phyloP scores from a whole-genome alignment of 495 filamentous ascomycete genomes.

The Pseudomonodictys pantanalensis region DNA sequence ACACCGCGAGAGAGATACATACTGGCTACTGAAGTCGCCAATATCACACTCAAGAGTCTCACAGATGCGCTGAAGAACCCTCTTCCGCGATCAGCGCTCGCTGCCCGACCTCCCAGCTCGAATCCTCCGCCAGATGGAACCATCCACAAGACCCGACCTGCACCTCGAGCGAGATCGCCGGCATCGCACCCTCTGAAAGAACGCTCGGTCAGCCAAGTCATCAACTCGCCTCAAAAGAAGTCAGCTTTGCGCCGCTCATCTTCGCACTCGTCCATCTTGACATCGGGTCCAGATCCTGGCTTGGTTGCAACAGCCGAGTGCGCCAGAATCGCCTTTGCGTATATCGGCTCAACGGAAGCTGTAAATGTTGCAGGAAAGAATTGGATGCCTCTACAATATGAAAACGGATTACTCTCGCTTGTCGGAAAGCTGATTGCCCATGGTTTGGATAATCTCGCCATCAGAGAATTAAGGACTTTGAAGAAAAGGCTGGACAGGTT shows the following conservation, averaged over 20 bases:
- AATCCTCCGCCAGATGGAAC: conserved; percentile 12
- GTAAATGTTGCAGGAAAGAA: conserved; percentile 43
- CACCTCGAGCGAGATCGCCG: conserved; percentile 5
- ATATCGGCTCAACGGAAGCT: conserved; percentile 59
- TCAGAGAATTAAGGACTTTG: conserved; percentile 69
- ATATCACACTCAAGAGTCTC: conserved; percentile 64
- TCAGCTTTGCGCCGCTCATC: conserved; percentile 38
- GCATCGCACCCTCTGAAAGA: conserved; percentile 27
- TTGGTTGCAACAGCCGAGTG: conserved; percentile 64
- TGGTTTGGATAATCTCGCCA: conserved; percentile 69
- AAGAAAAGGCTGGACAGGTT: conserved; percentile 58
- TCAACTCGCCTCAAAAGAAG: conserved; percentile 25
- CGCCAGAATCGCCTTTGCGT: conserved; percentile 67
- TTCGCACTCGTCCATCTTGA: conserved; percentile 33
- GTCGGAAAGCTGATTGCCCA: conserved; percentile 68
- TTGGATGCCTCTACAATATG: conserved; percentile 69
- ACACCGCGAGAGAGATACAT: conserved; percentile 61
- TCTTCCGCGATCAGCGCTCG: no score
- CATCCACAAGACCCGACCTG: conserved; percentile 1
- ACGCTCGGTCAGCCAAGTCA: conserved; percentile 22
- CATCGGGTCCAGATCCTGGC: conserved; percentile 37
- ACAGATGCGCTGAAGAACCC: conserved; percentile 70
- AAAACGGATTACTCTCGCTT: conserved; percentile 77
- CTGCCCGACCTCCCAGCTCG: conserved; percentile 23
- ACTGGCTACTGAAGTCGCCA: conserved; percentile 80